Evolutionary conservation across 1,284 basidiomycete species (phyloP).

Genomic region (Irpex sp.): DNA sequence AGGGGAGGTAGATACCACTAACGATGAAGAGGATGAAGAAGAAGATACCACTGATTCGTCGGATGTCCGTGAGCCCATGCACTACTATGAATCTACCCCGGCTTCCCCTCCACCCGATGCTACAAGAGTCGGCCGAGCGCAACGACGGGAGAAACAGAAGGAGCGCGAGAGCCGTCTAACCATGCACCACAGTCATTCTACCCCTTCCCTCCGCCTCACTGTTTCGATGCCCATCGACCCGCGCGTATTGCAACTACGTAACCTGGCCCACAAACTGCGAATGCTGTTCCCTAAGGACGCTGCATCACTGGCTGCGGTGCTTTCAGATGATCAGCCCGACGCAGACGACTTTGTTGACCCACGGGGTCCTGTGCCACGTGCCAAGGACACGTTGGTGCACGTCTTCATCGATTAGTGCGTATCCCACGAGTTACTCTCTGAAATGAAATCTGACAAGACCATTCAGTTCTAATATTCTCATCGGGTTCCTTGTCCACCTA

Average conservation of each 20-base stretch:
- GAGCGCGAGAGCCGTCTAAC: conserved; percentile 16
- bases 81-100: conserved; percentile 35
- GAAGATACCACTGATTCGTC: conserved; percentile 30
- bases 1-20: conserved; percentile 23
- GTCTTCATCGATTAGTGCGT: conserved; percentile 83
- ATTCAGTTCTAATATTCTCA: conserved; percentile 77
- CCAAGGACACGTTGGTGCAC: conserved; percentile 65
- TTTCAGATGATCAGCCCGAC: conserved; percentile 36
- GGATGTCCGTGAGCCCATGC: conserved; percentile 35
- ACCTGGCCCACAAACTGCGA: conserved; percentile 52
- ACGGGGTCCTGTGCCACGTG: conserved; percentile 42
- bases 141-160: conserved; percentile 8
- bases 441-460: conserved; percentile 7
- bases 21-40: conserved; percentile 16
- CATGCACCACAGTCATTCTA: conserved; percentile 42
- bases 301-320: conserved; percentile 40
- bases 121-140: conserved; percentile 22
- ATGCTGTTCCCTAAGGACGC: conserved; percentile 55
- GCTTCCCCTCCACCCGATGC: conserved; percentile 28
- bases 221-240: conserved; percentile 43
- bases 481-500: conserved; percentile 67
- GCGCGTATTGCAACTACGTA: conserved; percentile 47
- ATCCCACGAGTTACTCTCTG: neutral
- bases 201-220: conserved; percentile 34
- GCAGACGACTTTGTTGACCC: conserved; percentile 45